Percentiles rank a stretch among this genome's conserved stretches.
Conservation (phyloP, 805 yeast species). For the Kodamaea restingae region DNA sequence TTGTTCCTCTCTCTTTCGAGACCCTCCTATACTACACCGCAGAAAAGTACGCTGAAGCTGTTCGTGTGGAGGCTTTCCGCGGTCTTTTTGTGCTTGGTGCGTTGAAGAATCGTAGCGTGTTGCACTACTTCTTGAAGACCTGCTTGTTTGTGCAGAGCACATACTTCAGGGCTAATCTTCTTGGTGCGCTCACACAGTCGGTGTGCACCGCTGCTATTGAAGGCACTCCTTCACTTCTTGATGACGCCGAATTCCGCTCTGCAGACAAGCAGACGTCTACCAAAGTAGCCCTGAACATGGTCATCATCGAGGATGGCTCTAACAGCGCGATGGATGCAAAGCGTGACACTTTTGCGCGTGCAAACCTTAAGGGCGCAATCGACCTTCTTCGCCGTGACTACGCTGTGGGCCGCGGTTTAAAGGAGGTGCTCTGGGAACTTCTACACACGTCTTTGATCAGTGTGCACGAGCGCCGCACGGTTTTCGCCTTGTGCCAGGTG, state of each 20-base stretch:
- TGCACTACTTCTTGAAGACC: conserved; percentile 58
- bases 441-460: conserved; percentile 60
- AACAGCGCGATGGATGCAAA: conserved; percentile 45
- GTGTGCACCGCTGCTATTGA: conserved; percentile 65
- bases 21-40: conserved; percentile 54
- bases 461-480: conserved; percentile 52
- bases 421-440: conserved; percentile 61
- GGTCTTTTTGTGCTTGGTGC: conserved; percentile 76
- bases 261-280: conserved; percentile 25
- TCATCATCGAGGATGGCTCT: conserved; percentile 55
- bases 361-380: conserved; percentile 60
- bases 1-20: conserved; percentile 48
- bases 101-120: conserved; percentile 55
- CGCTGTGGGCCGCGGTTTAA: conserved; percentile 53
- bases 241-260: conserved; percentile 60
- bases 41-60: conserved; percentile 42
- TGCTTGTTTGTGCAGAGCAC: conserved; percentile 46
- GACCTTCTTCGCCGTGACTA: conserved; percentile 60
- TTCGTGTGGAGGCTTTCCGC: conserved; percentile 65
- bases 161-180: conserved; percentile 47
- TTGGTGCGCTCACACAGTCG: conserved; percentile 44
- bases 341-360: conserved; percentile 63
- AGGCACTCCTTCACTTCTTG: conserved; percentile 55
- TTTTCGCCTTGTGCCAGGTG: conserved; percentile 64
- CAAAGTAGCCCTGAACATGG: conserved; percentile 26